Conservation (phyloP, 208 protist genomes). For the Tetramitus jugosus region DNA sequence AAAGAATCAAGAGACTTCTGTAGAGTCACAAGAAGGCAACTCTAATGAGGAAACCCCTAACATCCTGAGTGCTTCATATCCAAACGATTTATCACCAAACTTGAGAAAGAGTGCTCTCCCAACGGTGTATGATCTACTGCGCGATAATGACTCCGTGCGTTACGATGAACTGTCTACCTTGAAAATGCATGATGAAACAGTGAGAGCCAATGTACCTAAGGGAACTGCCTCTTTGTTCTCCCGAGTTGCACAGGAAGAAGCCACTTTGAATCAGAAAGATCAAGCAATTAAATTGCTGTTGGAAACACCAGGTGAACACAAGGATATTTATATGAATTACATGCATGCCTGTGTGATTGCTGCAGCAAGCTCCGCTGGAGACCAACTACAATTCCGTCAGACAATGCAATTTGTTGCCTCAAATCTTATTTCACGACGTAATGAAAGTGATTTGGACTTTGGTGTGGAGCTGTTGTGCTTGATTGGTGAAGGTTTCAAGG, state of each 20-base stretch:
- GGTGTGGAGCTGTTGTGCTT: neutral
- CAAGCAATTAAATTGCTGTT: constrained; percentile 4
- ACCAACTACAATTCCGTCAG: neutral
- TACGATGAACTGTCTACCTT: neutral
- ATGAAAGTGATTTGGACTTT: neutral
- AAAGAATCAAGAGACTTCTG: no score
- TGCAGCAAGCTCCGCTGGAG: neutral
- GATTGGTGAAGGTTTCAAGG: neutral
- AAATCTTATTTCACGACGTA: neutral
- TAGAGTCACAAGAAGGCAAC: no score
- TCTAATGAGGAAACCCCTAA: no score
- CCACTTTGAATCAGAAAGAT: neutral
- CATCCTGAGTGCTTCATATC: no score
- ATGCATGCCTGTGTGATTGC: constrained; percentile 8
- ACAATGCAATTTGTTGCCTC: constrained; percentile 8
- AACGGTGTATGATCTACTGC: neutral
- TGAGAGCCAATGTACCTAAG: neutral
- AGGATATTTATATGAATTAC: neutral
- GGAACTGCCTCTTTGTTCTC: neutral
- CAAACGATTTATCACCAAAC: neutral
- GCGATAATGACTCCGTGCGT: neutral
- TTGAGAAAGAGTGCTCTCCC: neutral
- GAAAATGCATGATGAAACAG: neutral
- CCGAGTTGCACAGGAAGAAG: neutral
- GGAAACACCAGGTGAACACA: neutral